phyloP scores from a whole-genome alignment of 164 flowering plant genomes.

The Tetrastigma voinierianum region DNA sequence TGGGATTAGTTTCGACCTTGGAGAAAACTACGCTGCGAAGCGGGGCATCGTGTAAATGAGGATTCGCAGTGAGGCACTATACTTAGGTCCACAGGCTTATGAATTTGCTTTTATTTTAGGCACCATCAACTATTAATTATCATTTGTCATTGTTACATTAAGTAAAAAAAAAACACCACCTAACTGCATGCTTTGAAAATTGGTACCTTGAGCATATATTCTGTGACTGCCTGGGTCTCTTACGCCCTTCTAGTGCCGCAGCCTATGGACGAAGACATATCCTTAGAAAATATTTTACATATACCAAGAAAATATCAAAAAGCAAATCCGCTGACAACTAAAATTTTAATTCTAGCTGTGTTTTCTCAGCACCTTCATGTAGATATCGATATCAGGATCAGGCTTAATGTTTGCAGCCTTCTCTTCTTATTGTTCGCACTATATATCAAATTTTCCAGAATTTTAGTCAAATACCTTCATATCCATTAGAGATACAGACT shows the following conservation, averaged over 20 bases:
- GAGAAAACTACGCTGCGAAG: no score
- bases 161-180: no score
- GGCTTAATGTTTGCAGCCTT: slow-evolving; percentile 34
- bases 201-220: slow-evolving; percentile 33
- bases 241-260: slow-evolving; percentile 23
- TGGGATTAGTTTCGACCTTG: no score
- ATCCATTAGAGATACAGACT: slow-evolving; percentile 29
- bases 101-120: no score
- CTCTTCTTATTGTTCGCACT: slow-evolving; percentile 36
- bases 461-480: background rate
- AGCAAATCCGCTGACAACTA: background rate
- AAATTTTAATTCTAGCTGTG: background rate
- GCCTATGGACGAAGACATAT: slow-evolving; percentile 13
- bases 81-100: no score
- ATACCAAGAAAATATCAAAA: no score
- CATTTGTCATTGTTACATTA: no score
- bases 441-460: slow-evolving; percentile 14
- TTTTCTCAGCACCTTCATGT: slow-evolving; percentile 26
- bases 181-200: background rate
- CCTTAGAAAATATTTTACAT: no score
- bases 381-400: slow-evolving; percentile 34
- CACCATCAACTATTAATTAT: no score
- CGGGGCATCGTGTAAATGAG: no score
- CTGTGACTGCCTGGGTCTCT: slow-evolving; percentile 23
- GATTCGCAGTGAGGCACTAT: no score